phyloP scores from a whole-genome alignment of 2,329 filamentous ascomycete species.

The Aaosphaeria arxii region DNA sequence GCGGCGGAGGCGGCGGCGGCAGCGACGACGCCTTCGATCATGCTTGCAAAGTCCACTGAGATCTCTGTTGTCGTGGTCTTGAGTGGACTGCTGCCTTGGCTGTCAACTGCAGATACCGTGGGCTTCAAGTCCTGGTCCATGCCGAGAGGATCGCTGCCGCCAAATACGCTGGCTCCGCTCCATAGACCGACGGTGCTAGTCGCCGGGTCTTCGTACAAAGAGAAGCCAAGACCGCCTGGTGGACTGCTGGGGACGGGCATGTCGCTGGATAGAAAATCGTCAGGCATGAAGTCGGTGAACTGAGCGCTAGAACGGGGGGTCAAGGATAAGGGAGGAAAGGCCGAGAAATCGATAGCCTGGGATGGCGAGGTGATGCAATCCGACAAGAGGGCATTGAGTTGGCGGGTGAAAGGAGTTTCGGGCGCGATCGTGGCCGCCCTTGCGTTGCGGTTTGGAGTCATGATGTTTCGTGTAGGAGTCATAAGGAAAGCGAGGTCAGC shows the following conservation, averaged over 20 bases:
- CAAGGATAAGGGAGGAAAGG: constrained; percentile 31
- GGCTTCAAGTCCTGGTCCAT: neutral
- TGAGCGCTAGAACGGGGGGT: constrained; percentile 21
- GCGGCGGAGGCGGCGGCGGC: no score
- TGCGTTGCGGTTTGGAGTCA: constrained; percentile 35
- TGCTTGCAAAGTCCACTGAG: constrained; percentile 32
- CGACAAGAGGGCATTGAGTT: constrained; percentile 60
- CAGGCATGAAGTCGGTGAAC: constrained; percentile 26
- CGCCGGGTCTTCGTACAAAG: constrained; percentile 36
- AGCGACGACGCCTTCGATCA: constrained; percentile 37
- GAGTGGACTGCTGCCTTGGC: neutral
- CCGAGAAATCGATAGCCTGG: constrained; percentile 27
- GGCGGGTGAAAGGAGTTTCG: constrained; percentile 59
- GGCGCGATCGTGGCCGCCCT: constrained; percentile 26
- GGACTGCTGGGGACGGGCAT: constrained; percentile 36
- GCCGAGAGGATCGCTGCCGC: constrained; percentile 21
- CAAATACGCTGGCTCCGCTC: constrained; percentile 32
- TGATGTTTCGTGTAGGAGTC: constrained; percentile 38
- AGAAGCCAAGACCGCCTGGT: constrained; percentile 27
- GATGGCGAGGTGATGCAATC: constrained; percentile 28
- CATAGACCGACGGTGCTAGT: constrained; percentile 32
- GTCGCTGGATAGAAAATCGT: constrained; percentile 36
- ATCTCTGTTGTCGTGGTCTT: constrained; percentile 23
- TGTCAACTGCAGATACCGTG: constrained; percentile 3
- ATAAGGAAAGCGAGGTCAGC: constrained; percentile 14